A percentile compares a stretch with the other conserved stretches of the same genome.
Evolutionary conservation across 2,329 filamentous ascomycete genomes (phyloP).

Genomic region (Fusarium lateritium): DNA sequence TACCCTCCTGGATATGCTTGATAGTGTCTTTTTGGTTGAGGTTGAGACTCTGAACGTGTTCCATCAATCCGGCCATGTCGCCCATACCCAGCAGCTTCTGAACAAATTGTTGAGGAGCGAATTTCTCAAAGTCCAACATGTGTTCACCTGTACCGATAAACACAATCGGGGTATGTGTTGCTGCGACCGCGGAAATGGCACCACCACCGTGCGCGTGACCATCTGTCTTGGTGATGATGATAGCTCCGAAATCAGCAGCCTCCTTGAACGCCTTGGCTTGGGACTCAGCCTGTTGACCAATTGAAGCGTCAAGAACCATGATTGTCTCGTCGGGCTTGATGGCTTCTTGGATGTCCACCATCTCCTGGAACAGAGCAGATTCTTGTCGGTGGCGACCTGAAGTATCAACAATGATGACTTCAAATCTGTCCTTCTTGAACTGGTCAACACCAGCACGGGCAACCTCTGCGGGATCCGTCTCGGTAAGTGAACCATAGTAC

Average conservation of each 20-base stretch:
- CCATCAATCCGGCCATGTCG: slow-evolving; percentile 93
- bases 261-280: slow-evolving; percentile 98
- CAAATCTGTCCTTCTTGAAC: slow-evolving; percentile 98
- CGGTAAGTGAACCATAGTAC: slow-evolving; percentile 96
- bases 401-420: slow-evolving; percentile 98
- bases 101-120: slow-evolving; percentile 93
- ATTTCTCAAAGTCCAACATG: slow-evolving; percentile 93
- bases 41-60: slow-evolving; percentile 96
- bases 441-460: slow-evolving; percentile 97
- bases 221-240: slow-evolving; percentile 99
- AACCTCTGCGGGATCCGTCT: slow-evolving; percentile 95
- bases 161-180: slow-evolving; percentile 96
- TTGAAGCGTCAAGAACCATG: slow-evolving; percentile 97
- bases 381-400: slow-evolving; percentile 96
- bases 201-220: slow-evolving; percentile 96
- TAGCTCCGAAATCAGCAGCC: slow-evolving; percentile 95
- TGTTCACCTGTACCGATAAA: slow-evolving; percentile 99
- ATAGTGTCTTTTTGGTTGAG: slow-evolving; percentile 99
- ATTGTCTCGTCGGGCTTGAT: slow-evolving; percentile 94
- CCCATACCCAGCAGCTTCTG: slow-evolving; percentile 97
- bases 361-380: slow-evolving; percentile 94
- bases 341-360: slow-evolving; percentile 95
- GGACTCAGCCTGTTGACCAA: slow-evolving; percentile 94
- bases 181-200: slow-evolving; percentile 96
- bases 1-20: slow-evolving; percentile 97